phyloP scores from a whole-genome alignment of 495 filamentous ascomycete species.

The Penicillium alfredii region DNA sequence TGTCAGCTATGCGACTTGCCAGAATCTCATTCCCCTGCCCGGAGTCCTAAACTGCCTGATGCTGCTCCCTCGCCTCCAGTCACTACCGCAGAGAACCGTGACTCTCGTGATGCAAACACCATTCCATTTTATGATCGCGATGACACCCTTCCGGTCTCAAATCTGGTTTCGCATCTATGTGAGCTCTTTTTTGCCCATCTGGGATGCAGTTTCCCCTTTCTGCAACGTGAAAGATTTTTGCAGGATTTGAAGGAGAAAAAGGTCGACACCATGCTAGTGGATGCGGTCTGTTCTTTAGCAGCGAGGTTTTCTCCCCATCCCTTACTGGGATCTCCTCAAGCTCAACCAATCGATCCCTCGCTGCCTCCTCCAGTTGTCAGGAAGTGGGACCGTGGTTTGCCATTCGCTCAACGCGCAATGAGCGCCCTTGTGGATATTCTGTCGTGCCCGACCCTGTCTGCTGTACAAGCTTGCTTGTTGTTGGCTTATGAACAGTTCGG shows the following conservation, averaged over 20 bases:
- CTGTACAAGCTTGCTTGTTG: constrained; percentile 71
- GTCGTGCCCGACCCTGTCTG: constrained; percentile 69
- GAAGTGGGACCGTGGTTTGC: constrained; percentile 53
- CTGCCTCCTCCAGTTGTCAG: constrained; percentile 30
- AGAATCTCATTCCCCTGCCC: constrained; percentile 34
- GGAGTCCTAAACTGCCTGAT: constrained; percentile 31
- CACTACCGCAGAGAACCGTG: constrained; percentile 32
- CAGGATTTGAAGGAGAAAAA: constrained; percentile 67
- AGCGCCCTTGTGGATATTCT: constrained; percentile 67
- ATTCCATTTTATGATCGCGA: constrained; percentile 74
- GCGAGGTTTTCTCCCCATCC: constrained; percentile 74
- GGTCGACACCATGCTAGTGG: constrained; percentile 80
- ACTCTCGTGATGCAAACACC: constrained; percentile 53
- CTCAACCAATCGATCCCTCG: constrained; percentile 45
- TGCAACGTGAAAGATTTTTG: constrained; percentile 62
- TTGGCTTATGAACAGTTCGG: constrained; percentile 85
- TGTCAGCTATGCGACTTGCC: background rate
- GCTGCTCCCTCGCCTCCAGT: constrained; percentile 17
- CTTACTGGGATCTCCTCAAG: constrained; percentile 49
- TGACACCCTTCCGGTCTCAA: constrained; percentile 59
- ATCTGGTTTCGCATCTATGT: constrained; percentile 65
- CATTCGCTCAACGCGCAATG: constrained; percentile 74
- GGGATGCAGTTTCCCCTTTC: constrained; percentile 77
- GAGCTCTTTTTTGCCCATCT: constrained; percentile 73
- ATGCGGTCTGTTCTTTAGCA: constrained; percentile 73